A percentile compares a stretch with the other conserved stretches of the same genome.
Evolutionary conservation across 2,329 filamentous ascomycete genomes (phyloP).

Genomic region (Nothophoma quercina): DNA sequence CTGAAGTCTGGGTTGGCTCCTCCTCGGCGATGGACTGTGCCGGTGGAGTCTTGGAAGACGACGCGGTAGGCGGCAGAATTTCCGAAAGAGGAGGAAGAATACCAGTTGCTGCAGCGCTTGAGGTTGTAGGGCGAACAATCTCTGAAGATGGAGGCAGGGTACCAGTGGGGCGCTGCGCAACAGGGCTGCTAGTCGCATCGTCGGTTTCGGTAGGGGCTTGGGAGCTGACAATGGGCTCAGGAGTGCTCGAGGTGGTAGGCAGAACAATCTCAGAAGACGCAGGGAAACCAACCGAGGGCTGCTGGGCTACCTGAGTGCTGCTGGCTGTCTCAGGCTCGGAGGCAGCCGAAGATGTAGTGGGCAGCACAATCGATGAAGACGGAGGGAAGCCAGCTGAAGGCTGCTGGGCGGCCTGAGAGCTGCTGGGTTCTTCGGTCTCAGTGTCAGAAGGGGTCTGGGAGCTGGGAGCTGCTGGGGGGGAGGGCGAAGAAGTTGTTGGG

Average conservation of each 20-base stretch:
- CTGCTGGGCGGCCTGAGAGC: not conserved
- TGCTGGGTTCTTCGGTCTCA: slow-evolving; percentile 4
- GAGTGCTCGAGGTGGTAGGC: slow-evolving; percentile 5
- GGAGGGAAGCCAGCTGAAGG: slow-evolving; percentile 13
- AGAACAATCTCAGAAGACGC: not conserved
- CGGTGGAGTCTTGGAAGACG: slow-evolving; percentile 23
- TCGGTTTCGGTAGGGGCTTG: slow-evolving; percentile 5
- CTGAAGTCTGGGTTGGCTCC: slow-evolving; percentile 11
- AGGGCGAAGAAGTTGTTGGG: slow-evolving; percentile 8
- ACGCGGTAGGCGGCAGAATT: slow-evolving; percentile 6
- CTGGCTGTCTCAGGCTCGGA: not conserved
- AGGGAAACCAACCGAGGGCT: slow-evolving; percentile 2
- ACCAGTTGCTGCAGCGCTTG: slow-evolving; percentile 10
- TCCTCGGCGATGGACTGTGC: slow-evolving; percentile 14
- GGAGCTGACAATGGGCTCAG: no score
- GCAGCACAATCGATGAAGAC: slow-evolving; percentile 1
- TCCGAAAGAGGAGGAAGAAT: not conserved
- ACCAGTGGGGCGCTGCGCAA: slow-evolving; percentile 21
- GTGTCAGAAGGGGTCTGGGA: slow-evolving; percentile 18
- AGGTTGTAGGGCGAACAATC: slow-evolving; percentile 23
- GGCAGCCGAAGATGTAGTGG: not conserved
- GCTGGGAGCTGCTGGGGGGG: slow-evolving; percentile 10
- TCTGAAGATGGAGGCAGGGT: slow-evolving; percentile 16
- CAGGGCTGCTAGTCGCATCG: not conserved
- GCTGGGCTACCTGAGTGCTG: not conserved